Conservation (phyloP, 2,329 filamentous ascomycete species). For the Fusarium napiforme region DNA sequence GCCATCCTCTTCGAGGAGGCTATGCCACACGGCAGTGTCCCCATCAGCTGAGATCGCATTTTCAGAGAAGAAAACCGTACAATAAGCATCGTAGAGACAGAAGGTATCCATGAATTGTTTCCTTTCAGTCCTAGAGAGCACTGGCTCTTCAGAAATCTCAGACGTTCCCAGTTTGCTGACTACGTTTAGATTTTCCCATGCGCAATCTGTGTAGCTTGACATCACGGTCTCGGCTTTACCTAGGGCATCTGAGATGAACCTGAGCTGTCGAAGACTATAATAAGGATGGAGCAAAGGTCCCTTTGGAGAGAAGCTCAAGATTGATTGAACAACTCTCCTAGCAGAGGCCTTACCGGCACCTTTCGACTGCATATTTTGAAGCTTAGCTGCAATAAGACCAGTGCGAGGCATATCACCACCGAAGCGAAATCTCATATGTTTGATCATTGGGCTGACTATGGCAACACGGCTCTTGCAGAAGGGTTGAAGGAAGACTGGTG, state of each 20-base stretch:
- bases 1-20: neutral
- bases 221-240: neutral
- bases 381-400: neutral
- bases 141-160: fast-evolving
- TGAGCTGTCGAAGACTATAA: neutral
- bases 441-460: neutral
- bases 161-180: no score
- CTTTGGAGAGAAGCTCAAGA: neutral
- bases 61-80: neutral
- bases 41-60: neutral
- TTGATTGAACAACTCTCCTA: no score
- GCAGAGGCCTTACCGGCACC: fast-evolving
- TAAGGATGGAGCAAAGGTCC: neutral
- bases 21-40: neutral
- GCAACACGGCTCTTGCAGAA: neutral
- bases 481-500: neutral
- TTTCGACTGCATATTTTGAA: neutral
- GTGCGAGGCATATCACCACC: neutral
- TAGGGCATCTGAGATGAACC: neutral
- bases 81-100: neutral
- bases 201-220: neutral
- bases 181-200: no score
- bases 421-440: neutral
- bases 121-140: neutral
- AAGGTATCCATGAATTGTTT: neutral